Percentiles rank a stretch among this genome's conserved stretches.
Evolutionary conservation across 2,329 filamentous ascomycete species (phyloP).

Genomic region (Penicillium sp.): DNA sequence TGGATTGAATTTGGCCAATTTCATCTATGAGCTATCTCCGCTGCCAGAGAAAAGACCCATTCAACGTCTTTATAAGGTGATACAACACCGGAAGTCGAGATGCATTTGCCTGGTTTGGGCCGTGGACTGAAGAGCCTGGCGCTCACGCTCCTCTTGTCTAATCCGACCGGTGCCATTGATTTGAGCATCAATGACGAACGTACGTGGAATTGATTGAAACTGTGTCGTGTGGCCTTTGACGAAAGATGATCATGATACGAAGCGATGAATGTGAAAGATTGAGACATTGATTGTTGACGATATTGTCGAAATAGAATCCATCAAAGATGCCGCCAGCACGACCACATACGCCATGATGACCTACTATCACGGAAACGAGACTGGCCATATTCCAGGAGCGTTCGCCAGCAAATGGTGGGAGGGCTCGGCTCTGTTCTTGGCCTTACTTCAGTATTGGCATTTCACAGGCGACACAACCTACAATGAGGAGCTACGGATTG

Average conservation of each 20-base stretch:
- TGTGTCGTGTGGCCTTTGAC: neutral
- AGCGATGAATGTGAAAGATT: neutral
- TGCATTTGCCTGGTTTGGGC: constrained; percentile 15
- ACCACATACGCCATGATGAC: constrained; percentile 55
- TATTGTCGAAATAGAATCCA: constrained; percentile 37
- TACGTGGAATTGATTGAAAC: constrained; percentile 20
- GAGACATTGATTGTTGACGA: neutral
- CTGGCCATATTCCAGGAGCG: constrained; percentile 56
- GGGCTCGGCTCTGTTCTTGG: constrained; percentile 68
- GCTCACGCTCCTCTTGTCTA: constrained; percentile 9
- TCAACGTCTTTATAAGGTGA: neutral
- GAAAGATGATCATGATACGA: neutral
- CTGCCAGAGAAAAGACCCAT: neutral
- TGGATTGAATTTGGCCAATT: neutral
- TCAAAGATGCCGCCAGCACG: constrained; percentile 49
- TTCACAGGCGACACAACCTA: constrained; percentile 67
- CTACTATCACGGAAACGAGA: constrained; percentile 57
- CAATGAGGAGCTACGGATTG: constrained; percentile 59
- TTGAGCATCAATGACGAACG: constrained; percentile 34
- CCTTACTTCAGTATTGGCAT: constrained; percentile 70
- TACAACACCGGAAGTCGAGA: neutral
- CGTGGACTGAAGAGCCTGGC: constrained; percentile 6
- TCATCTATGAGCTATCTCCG: neutral
- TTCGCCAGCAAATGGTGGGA: constrained; percentile 79
- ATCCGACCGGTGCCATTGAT: constrained; percentile 26